phyloP scores from a whole-genome alignment of 805 yeast species.

The Lachancea mirantina region DNA sequence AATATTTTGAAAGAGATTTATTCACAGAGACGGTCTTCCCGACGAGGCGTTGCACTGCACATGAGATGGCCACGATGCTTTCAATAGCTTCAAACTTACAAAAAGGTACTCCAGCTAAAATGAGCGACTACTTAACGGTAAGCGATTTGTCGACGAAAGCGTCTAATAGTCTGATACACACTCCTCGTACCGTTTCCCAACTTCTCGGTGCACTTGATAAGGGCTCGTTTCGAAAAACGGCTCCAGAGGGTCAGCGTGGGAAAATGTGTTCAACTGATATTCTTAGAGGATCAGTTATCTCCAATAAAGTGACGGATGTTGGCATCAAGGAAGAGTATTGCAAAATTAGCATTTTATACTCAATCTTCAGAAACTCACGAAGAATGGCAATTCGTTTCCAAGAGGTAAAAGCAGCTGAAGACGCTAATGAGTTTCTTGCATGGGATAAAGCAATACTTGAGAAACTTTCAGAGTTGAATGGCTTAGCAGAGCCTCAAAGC shows the following conservation, averaged over 20 bases:
- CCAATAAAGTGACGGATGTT: constrained; percentile 8
- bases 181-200: constrained; percentile 2
- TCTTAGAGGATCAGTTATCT: constrained; percentile 16
- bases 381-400: constrained; percentile 1
- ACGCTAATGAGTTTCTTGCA: constrained; percentile 6
- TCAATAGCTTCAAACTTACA: no score
- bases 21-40: constrained; percentile 2
- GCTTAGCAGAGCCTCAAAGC: constrained; percentile 6
- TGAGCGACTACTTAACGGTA: no score
- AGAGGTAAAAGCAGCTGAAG: not conserved
- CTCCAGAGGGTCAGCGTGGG: constrained; percentile 2
- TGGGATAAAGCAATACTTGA: constrained; percentile 21
- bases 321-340: constrained; percentile 20
- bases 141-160: no score
- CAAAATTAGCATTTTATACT: constrained; percentile 17
- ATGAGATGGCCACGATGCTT: not conserved
- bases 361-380: constrained; percentile 10
- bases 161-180: not conserved
- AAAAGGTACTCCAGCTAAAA: no score
- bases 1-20: not conserved
- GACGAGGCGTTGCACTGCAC: constrained; percentile 4
- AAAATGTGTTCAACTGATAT: constrained; percentile 22
- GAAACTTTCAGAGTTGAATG: constrained; percentile 9
- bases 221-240: constrained; percentile 1
- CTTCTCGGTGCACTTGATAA: constrained; percentile 5